Base-by-base conservation (phyloP, 129 eudicot species). In the Pittosporum tobira region DNA sequence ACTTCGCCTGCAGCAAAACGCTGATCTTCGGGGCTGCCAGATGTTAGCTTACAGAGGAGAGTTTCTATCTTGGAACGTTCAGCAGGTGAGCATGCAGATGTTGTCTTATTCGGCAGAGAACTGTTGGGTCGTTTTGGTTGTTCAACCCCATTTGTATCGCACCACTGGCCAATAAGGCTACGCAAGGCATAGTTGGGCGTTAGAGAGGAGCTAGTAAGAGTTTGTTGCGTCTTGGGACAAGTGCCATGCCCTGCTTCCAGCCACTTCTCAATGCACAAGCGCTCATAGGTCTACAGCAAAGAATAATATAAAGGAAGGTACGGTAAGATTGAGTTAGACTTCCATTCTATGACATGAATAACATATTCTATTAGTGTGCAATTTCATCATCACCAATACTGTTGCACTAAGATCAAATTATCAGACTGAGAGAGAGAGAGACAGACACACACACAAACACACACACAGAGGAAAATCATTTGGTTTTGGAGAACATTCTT, bases 101-200 rank as follows among this genome's bases (percentile, higher is more conserved):
- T 24, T 3, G 84, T 43, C 70, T 68, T 77, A 37, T 65, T 56
- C 24, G 70, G 50, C 6, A 61, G 62, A 52, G 87, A 73, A 63
- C 71, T 62, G 4, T 71, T 70, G 4, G 88, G 78, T 6, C 91
- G 65, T 73, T 89, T 75, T 6, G 96, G 97, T 26, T 81, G 78
- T 60, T 89, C 97, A 9, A 89, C 24, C 22, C 93, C 93, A 22
- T 85, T 79, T 43, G 77, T 71, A 27, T 89, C 97, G 30, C 97
- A 89, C 97, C 97, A 89, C 28, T 84, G 97, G 7, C 88, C 88
- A 53, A 89, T 89, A 14, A 89, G 87, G 63, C 97, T 89, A 21
- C 95, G 95, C 34, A 85, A 73, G 23, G 81, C 97, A 44, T 89
- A 89, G 71, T 89, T 89, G 31, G 97, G 97, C 21, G 88, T 85